Conservation (phyloP, 2,329 filamentous ascomycete species). For the Corniculantispora saksenae region DNA sequence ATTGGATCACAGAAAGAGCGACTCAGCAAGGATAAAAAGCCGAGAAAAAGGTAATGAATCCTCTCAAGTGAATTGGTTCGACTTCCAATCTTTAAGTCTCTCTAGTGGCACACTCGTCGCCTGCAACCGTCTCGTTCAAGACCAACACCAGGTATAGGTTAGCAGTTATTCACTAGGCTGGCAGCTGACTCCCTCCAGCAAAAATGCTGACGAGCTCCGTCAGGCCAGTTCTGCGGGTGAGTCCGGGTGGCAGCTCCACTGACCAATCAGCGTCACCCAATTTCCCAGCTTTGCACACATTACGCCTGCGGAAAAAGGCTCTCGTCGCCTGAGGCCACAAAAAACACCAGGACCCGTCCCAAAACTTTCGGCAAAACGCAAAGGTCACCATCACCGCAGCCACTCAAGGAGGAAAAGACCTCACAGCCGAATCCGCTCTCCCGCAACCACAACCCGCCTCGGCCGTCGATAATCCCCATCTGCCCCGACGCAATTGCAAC, state of each 20-base stretch:
- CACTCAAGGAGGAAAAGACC: conserved; percentile 46
- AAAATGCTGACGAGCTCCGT: not conserved
- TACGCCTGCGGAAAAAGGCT: conserved; percentile 21
- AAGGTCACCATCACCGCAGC: conserved; percentile 35
- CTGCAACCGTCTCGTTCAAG: not conserved
- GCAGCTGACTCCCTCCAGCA: not conserved
- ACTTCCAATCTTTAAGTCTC: too few relatives aligned
- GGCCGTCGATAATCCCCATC: conserved; percentile 19
- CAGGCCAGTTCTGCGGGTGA: conserved; percentile 28
- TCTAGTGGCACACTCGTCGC: too few relatives aligned
- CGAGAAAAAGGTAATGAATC: not conserved
- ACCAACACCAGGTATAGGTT: not conserved
- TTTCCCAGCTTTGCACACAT: conserved; percentile 43
- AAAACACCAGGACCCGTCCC: conserved; percentile 27
- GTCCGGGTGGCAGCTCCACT: conserved; percentile 32
- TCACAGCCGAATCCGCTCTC: conserved; percentile 38
- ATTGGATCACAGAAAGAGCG: too few relatives aligned
- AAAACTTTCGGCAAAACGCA: conserved; percentile 43
- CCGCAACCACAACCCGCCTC: conserved; percentile 29
- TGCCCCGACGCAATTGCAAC: conserved; percentile 22
- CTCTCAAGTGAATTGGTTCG: too few relatives aligned
- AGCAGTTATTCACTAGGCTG: not conserved
- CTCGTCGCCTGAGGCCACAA: conserved; percentile 46
- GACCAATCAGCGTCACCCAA: conserved; percentile 49
- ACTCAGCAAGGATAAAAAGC: too few relatives aligned